Evolutionary conservation across 2,329 filamentous ascomycete genomes (phyloP).

Genomic region (Alternaria triticina): DNA sequence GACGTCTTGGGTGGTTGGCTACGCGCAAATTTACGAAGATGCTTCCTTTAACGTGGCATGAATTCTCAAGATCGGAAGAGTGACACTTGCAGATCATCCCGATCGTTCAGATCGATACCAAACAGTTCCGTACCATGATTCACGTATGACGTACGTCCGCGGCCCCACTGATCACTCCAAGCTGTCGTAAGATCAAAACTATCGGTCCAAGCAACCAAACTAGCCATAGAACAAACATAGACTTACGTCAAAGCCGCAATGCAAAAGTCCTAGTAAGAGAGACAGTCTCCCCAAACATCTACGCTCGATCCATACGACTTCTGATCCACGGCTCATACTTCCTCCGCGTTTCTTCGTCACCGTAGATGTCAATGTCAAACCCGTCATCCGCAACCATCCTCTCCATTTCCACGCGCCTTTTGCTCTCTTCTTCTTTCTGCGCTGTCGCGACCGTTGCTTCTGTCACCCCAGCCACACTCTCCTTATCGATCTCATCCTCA

Average conservation of each 20-base stretch:
- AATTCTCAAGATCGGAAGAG: too few relatives aligned
- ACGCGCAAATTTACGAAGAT: too few relatives aligned
- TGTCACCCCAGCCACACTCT: background rate
- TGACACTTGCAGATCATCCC: background rate
- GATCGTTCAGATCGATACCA: background rate
- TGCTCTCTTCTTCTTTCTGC: background rate
- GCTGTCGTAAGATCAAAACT: too few relatives aligned
- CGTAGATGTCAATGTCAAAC: constrained; percentile 8
- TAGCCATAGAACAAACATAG: background rate
- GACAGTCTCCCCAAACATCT: background rate
- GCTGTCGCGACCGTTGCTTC: background rate
- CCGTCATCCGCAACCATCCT: background rate
- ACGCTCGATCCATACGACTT: background rate
- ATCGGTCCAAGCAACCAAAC: background rate
- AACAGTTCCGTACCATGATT: constrained; percentile 24
- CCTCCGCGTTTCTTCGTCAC: constrained; percentile 3
- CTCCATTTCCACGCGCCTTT: background rate
- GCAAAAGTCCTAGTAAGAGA: background rate
- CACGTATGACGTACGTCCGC: constrained; percentile 57
- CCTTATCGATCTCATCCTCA: background rate
- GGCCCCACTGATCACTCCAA: background rate
- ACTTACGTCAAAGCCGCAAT: background rate
- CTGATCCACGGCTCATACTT: constrained; percentile 6
- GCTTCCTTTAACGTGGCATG: too few relatives aligned
- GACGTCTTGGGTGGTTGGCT: too few relatives aligned